These are phyloP conservation scores for Fusarium kyushuense DNA, from an alignment of 2,329 filamentous ascomycete species.

Conservation along the genomic window DNA sequence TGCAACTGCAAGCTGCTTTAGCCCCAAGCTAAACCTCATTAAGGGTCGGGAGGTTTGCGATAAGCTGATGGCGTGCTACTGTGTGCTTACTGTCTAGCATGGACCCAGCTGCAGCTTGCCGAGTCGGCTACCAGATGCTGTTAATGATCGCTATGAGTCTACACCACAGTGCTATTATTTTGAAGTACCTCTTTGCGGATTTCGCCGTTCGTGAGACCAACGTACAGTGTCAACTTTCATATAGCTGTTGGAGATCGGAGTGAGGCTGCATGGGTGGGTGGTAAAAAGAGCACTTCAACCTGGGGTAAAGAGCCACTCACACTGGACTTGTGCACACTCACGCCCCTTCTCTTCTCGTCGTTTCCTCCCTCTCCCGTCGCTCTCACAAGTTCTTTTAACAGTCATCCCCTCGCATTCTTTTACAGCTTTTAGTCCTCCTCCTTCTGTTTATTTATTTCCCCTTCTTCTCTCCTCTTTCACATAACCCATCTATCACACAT, in stretches of 20 bases:
- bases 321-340: conserved; percentile 20
- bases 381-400: conserved; percentile 46
- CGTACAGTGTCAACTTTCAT: conserved; percentile 42
- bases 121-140: not conserved
- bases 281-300: conserved; percentile 36
- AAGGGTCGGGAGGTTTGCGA: conserved; percentile 47
- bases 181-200: conserved; percentile 37
- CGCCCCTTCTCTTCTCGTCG: conserved; percentile 44
- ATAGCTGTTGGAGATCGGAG: conserved; percentile 30
- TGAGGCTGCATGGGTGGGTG: conserved; percentile 35
- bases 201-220: conserved; percentile 36
- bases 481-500: conserved; percentile 8
- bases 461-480: conserved; percentile 26
- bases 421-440: conserved; percentile 43
- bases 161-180: conserved; percentile 22
- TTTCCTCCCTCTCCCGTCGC: conserved; percentile 39
- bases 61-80: conserved; percentile 49
- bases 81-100: conserved; percentile 31
- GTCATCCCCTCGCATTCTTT: conserved; percentile 44
- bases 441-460: conserved; percentile 44
- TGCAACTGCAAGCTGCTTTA: conserved; percentile 31
- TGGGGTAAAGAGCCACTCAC: conserved; percentile 48
- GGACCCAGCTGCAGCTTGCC: conserved; percentile 23
- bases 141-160: not conserved
- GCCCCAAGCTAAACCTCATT: conserved; percentile 40